phyloP scores from a whole-genome alignment of 2,329 filamentous ascomycete species.

The Pseudophaeomoniella oleicola region DNA sequence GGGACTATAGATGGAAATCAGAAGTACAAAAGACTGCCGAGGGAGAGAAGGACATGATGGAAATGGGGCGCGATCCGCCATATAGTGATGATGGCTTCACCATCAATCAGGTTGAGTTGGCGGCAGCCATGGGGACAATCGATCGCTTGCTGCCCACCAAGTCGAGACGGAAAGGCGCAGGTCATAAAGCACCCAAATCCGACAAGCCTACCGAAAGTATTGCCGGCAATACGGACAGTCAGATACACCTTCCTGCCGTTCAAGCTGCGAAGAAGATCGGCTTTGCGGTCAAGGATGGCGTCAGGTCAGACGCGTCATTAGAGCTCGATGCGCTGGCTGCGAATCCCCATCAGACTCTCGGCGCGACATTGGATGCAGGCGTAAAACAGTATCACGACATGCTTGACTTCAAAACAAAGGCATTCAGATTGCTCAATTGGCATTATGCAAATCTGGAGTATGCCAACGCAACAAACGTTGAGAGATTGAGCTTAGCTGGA shows the following conservation, averaged over 20 bases:
- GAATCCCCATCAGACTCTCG: constrained; percentile 56
- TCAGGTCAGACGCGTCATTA: constrained; percentile 50
- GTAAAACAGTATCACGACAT: constrained; percentile 74
- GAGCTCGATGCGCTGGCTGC: constrained; percentile 53
- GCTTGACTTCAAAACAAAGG: constrained; percentile 68
- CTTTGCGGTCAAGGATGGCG: constrained; percentile 57
- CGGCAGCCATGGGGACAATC: constrained; percentile 42
- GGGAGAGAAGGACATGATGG: constrained; percentile 68
- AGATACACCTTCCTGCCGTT: constrained; percentile 60
- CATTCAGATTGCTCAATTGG: constrained; percentile 89
- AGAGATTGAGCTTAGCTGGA: constrained; percentile 70
- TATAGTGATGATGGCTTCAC: constrained; percentile 58
- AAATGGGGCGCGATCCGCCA: constrained; percentile 65
- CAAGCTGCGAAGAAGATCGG: constrained; percentile 68
- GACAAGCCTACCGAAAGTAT: constrained; percentile 49
- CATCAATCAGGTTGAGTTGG: constrained; percentile 60
- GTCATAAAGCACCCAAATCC: constrained; percentile 34
- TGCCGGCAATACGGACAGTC: constrained; percentile 56
- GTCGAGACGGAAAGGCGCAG: constrained; percentile 25
- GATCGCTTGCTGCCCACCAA: constrained; percentile 25
- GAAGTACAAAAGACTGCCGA: constrained; percentile 57
- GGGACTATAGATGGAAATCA: constrained; percentile 72
- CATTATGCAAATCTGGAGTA: constrained; percentile 97
- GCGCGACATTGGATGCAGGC: constrained; percentile 84
- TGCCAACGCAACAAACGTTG: constrained; percentile 81